A percentile compares a stretch with the other conserved stretches of the same genome.
Conservation (phyloP, 2,329 filamentous ascomycete genomes). For the Laburnicola sp. region DNA sequence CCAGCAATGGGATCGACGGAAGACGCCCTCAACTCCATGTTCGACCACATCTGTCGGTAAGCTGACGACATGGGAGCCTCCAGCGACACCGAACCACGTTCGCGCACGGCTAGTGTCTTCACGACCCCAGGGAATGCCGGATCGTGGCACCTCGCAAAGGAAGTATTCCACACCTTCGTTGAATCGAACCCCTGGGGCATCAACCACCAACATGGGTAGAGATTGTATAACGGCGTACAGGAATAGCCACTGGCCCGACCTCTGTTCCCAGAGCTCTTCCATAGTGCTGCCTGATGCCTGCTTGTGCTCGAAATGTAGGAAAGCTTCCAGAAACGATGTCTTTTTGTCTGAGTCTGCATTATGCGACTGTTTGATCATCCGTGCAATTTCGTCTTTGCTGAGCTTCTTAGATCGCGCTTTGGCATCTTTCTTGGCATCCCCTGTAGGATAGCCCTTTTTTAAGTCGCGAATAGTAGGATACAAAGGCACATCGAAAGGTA, state of each 20-base stretch:
- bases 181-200: slow-evolving; percentile 69
- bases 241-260: slow-evolving; percentile 80
- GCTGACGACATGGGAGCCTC: slow-evolving; percentile 63
- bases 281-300: slow-evolving; percentile 66
- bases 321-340: slow-evolving; percentile 69
- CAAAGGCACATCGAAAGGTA: slow-evolving; percentile 85
- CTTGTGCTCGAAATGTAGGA: slow-evolving; percentile 70
- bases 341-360: slow-evolving; percentile 70
- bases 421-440: slow-evolving; percentile 72
- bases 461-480: slow-evolving; percentile 71
- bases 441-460: slow-evolving; percentile 64
- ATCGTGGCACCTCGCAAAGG: slow-evolving; percentile 73
- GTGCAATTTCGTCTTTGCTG: slow-evolving; percentile 75
- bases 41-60: slow-evolving; percentile 67
- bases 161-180: slow-evolving; percentile 80
- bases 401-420: slow-evolving; percentile 73
- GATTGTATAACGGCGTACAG: slow-evolving; percentile 77
- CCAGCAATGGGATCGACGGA: slow-evolving; percentile 72
- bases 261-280: slow-evolving; percentile 69
- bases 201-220: slow-evolving; percentile 75
- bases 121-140: slow-evolving; percentile 72
- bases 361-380: slow-evolving; percentile 78
- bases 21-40: slow-evolving; percentile 68
- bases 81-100: slow-evolving; percentile 75
- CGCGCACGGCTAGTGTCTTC: slow-evolving; percentile 61